A percentile compares a stretch with the other conserved stretches of the same genome.
Conservation (phyloP, 2,329 filamentous ascomycete species). For the Exophiala bonariae region DNA sequence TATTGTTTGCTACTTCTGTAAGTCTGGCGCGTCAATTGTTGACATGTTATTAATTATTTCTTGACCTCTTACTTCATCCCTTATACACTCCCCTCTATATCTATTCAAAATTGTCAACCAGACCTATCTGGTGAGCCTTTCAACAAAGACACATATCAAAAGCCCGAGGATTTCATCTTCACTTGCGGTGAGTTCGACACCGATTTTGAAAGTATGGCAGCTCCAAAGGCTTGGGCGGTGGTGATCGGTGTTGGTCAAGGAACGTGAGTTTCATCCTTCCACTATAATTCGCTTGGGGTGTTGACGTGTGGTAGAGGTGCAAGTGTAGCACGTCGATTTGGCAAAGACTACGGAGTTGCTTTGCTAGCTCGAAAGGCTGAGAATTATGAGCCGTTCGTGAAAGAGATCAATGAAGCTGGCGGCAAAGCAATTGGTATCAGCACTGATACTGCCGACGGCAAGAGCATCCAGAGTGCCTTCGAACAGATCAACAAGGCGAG, state of each 20-base stretch:
- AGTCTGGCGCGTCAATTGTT: too few relatives aligned
- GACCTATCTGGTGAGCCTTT: too few relatives aligned
- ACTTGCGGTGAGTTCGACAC: too few relatives aligned
- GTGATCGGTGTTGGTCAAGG: conserved; percentile 50
- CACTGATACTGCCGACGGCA: conserved; percentile 56
- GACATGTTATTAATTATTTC: too few relatives aligned
- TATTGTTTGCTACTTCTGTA: background rate
- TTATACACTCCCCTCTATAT: too few relatives aligned
- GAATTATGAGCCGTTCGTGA: conserved; percentile 56
- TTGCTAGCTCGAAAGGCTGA: conserved; percentile 59
- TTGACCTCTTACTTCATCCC: too few relatives aligned
- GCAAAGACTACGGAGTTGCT: conserved; percentile 58
- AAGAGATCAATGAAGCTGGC: conserved; percentile 60
- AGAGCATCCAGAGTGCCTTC: conserved; percentile 56
- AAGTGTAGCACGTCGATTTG: conserved; percentile 61
- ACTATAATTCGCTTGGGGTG: background rate
- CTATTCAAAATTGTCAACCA: too few relatives aligned
- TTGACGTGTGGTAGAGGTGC: conserved; percentile 48
- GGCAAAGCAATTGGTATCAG: conserved; percentile 62
- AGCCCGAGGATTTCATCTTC: too few relatives aligned
- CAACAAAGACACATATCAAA: too few relatives aligned
- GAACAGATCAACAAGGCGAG: conserved; percentile 56
- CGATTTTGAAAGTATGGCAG: too few relatives aligned
- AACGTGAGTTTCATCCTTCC: conserved; percentile 29
- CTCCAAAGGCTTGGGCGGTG: conserved; percentile 43